These are phyloP conservation scores for Platismatia glauca DNA, from an alignment of 495 filamentous ascomycete genomes.

Conservation along the genomic window DNA sequence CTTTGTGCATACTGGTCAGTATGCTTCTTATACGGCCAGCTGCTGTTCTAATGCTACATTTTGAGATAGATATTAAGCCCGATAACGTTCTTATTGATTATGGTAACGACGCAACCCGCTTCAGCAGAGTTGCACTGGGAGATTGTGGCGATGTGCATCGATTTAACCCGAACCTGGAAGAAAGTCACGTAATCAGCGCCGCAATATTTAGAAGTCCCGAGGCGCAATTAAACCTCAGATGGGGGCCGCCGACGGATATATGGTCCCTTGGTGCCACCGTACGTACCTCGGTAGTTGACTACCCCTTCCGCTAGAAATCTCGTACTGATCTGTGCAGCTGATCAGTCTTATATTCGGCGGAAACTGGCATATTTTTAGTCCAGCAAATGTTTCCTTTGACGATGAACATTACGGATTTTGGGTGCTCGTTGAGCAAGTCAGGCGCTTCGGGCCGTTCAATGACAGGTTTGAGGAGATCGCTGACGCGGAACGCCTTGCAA, in stretches of 20 bases:
- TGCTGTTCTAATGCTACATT: background rate
- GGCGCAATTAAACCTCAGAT: slow-evolving; percentile 4
- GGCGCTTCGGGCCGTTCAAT: slow-evolving; percentile 6
- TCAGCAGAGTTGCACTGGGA: slow-evolving; percentile 9
- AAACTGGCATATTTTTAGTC: slow-evolving; percentile 6
- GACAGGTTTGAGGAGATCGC: slow-evolving; percentile 2
- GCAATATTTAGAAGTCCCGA: slow-evolving; percentile 3
- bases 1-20: slow-evolving; percentile 10
- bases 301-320: background rate
- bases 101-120: background rate
- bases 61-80: slow-evolving; percentile 2
- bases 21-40: too few relatives aligned
- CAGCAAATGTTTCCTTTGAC: background rate
- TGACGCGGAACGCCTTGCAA: background rate
- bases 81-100: background rate
- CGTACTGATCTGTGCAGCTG: background rate
- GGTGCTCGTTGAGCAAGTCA: slow-evolving; percentile 10
- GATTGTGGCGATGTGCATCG: slow-evolving; percentile 11
- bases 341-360: slow-evolving; percentile 7
- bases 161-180: background rate
- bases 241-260: slow-evolving; percentile 12
- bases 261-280: slow-evolving; percentile 16
- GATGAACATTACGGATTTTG: background rate
- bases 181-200: slow-evolving; percentile 10
- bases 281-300: background rate